A percentile compares a stretch with the other conserved stretches of the same genome.
phyloP scores from a whole-genome alignment of 345 rosid genomes.

The Geranium rotundifolium region DNA sequence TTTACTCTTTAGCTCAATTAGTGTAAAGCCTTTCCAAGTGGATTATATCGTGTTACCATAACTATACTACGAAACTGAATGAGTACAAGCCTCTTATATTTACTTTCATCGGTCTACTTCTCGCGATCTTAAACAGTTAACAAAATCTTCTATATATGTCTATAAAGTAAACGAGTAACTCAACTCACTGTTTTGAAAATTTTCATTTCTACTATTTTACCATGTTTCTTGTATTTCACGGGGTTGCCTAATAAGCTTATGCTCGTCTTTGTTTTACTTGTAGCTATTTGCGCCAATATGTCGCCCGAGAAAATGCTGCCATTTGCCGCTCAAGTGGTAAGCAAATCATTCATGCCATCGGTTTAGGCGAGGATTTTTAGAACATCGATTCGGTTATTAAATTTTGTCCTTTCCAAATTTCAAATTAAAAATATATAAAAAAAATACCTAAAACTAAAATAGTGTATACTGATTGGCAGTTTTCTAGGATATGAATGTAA shows the following conservation, averaged over 20 bases:
- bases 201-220: no score
- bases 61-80: background rate
- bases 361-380: no score
- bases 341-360: background rate
- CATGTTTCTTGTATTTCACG: background rate
- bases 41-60: background rate
- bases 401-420: no score
- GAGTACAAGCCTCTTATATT: background rate
- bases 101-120: background rate
- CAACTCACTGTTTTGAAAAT: no score
- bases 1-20: no score
- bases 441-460: no score
- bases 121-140: background rate
- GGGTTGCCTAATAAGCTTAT: background rate
- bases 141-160: background rate
- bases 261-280: slow-evolving; percentile 6
- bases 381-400: no score
- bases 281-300: slow-evolving; percentile 56
- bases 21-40: background rate
- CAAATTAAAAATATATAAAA: no score
- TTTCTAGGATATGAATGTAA: no score
- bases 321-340: slow-evolving; percentile 82
- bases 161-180: background rate
- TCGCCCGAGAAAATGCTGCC: slow-evolving; percentile 71
- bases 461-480: no score